Conservation (phyloP, 2,329 filamentous ascomycete species). For the Zymoseptoria pseudotritici region DNA sequence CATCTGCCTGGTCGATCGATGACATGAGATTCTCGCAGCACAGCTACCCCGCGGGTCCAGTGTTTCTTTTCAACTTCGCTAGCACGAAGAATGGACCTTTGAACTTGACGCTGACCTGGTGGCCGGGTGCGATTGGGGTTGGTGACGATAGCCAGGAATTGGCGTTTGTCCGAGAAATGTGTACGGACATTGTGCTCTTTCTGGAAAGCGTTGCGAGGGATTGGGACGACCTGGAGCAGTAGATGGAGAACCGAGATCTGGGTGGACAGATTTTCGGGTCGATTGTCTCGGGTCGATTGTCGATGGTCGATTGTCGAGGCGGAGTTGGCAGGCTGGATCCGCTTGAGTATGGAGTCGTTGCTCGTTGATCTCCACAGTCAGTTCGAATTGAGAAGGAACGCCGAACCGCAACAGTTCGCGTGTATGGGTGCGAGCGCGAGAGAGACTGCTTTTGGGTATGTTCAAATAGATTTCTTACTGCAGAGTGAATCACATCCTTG, state of each 20-base stretch:
- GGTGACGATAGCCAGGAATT: slow-evolving; percentile 21
- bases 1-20: slow-evolving; percentile 20
- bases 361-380: background rate
- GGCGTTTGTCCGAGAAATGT: slow-evolving; percentile 20
- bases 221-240: background rate
- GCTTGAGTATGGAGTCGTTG: background rate
- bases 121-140: slow-evolving; percentile 35
- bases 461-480: background rate
- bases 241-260: background rate
- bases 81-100: slow-evolving; percentile 35
- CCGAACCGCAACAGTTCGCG: background rate
- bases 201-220: background rate
- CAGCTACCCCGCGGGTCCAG: slow-evolving; percentile 31
- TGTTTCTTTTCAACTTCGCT: slow-evolving; percentile 37
- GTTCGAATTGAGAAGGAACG: background rate
- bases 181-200: slow-evolving; percentile 5
- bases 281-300: background rate
- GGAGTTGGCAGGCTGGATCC: background rate
- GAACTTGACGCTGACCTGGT: slow-evolving; percentile 38
- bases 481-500: background rate
- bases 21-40: slow-evolving; percentile 41
- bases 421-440: background rate
- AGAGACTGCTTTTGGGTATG: background rate
- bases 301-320: background rate
- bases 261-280: background rate